Evolutionary conservation across 2,329 filamentous ascomycete species (phyloP).

Genomic region (Ophiostoma perfectum): DNA sequence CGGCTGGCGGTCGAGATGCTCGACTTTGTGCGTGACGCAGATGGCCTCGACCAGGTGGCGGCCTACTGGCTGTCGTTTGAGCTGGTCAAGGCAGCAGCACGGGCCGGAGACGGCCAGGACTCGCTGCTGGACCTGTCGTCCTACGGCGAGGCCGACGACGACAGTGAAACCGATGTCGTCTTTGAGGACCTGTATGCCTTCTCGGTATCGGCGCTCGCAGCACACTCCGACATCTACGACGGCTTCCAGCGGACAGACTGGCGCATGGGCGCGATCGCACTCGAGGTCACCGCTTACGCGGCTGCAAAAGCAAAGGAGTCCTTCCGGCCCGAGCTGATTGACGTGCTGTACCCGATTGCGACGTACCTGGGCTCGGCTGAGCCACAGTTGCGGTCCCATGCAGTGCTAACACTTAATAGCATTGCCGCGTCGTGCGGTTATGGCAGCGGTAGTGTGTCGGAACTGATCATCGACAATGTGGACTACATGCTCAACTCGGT

Average conservation of each 20-base stretch:
- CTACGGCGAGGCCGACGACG: constrained; percentile 25
- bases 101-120: constrained; percentile 48
- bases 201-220: constrained; percentile 57
- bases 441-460: constrained; percentile 53
- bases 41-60: constrained; percentile 57
- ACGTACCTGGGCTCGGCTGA: constrained; percentile 75
- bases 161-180: constrained; percentile 38
- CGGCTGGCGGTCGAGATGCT: constrained; percentile 61
- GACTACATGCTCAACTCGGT: constrained; percentile 97
- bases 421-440: constrained; percentile 75
- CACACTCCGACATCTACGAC: constrained; percentile 40
- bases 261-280: constrained; percentile 69
- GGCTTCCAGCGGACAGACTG: constrained; percentile 47
- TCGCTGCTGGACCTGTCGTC: constrained; percentile 54
- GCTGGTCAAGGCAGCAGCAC: constrained; percentile 52
- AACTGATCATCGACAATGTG: constrained; percentile 81
- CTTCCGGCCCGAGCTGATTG: constrained; percentile 82
- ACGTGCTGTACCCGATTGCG: constrained; percentile 84
- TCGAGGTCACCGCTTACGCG: constrained; percentile 75
- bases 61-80: constrained; percentile 77
- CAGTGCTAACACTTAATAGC: constrained; percentile 74
- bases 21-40: constrained; percentile 53
- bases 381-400: constrained; percentile 66
- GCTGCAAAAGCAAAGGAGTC: constrained; percentile 59
- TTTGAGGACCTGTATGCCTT: constrained; percentile 65